These are phyloP conservation scores for Akanthomyces dipterigenus DNA, from an alignment of 2,329 filamentous ascomycete species.

Conservation along the genomic window DNA sequence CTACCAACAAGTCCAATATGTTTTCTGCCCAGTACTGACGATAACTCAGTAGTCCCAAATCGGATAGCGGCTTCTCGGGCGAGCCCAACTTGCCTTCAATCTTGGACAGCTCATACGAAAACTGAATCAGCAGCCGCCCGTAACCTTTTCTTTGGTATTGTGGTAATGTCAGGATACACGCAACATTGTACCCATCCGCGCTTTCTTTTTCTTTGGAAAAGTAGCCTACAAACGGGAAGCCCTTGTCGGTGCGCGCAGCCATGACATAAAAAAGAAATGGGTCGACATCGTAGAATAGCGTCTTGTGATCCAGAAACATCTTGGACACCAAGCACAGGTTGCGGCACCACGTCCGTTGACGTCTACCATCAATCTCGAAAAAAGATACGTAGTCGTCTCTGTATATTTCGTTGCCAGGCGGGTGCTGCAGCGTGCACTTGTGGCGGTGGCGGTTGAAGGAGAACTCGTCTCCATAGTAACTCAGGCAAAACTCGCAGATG, in stretches of 20 bases:
- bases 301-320: slow-evolving; percentile 96
- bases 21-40: slow-evolving; percentile 97
- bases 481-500: slow-evolving; percentile 95
- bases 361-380: slow-evolving; percentile 91
- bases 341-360: slow-evolving; percentile 92
- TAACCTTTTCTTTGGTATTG: slow-evolving; percentile 96
- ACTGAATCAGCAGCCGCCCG: slow-evolving; percentile 87
- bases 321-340: slow-evolving; percentile 93
- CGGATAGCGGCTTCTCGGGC: slow-evolving; percentile 91
- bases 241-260: slow-evolving; percentile 80
- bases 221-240: slow-evolving; percentile 96
- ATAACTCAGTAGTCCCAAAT: slow-evolving; percentile 88
- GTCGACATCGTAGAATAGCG: slow-evolving; percentile 98
- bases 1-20: slow-evolving; percentile 79
- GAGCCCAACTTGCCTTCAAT: slow-evolving; percentile 93
- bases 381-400: slow-evolving; percentile 90
- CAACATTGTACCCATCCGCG: slow-evolving; percentile 94
- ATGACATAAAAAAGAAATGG: slow-evolving; percentile 99
- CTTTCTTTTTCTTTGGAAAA: slow-evolving; percentile 99
- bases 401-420: slow-evolving; percentile 97
- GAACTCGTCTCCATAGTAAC: slow-evolving; percentile 78
- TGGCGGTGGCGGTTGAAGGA: slow-evolving; percentile 78
- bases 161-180: slow-evolving; percentile 92
- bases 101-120: slow-evolving; percentile 94
- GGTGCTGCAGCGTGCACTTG: slow-evolving; percentile 88